phyloP scores from a whole-genome alignment of 352 stramenopile genomes.

The Phytophthora sansomeana region DNA sequence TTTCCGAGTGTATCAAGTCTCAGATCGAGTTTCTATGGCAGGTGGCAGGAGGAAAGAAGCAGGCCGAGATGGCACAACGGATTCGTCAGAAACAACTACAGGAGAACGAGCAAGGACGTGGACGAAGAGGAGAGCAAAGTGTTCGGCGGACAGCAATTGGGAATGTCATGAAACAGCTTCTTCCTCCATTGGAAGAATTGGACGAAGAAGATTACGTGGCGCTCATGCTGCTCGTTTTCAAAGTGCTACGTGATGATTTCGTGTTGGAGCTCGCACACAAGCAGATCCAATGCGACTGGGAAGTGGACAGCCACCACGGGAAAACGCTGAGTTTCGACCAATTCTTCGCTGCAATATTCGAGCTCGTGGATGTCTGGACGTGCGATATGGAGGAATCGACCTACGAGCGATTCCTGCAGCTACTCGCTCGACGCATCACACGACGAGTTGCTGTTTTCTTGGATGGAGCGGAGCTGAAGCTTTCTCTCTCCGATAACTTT shows the following conservation, averaged over 20 bases:
- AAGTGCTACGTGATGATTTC: slow-evolving; percentile 79
- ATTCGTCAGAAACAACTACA: slow-evolving; percentile 28
- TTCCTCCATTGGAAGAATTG: slow-evolving; percentile 38
- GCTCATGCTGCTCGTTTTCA: slow-evolving; percentile 84
- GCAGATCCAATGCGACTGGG: slow-evolving; percentile 84
- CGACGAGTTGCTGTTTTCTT: slow-evolving; percentile 77
- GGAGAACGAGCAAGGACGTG: slow-evolving; percentile 18
- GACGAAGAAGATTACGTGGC: slow-evolving; percentile 73
- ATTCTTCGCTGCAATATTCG: slow-evolving; percentile 77
- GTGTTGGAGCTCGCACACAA: slow-evolving; percentile 56
- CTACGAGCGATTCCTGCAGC: slow-evolving; percentile 72
- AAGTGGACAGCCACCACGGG: slow-evolving; percentile 74
- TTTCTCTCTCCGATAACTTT: slow-evolving; percentile 80
- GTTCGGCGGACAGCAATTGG: slow-evolving; percentile 20
- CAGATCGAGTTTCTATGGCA: slow-evolving; percentile 75
- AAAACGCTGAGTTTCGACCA: slow-evolving; percentile 62
- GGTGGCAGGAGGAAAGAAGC: slow-evolving; percentile 56
- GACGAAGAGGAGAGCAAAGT: slow-evolving; percentile 20
- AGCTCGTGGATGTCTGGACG: slow-evolving; percentile 85
- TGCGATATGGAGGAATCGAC: slow-evolving; percentile 77
- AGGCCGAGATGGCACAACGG: slow-evolving; percentile 32
- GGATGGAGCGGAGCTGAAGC: slow-evolving; percentile 70
- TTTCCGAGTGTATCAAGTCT: slow-evolving; percentile 49
- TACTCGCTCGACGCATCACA: slow-evolving; percentile 73
- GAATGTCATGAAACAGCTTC: slow-evolving; percentile 6